Conservation (phyloP, 2,329 filamentous ascomycete species). For the Ceratocystis destructans region DNA sequence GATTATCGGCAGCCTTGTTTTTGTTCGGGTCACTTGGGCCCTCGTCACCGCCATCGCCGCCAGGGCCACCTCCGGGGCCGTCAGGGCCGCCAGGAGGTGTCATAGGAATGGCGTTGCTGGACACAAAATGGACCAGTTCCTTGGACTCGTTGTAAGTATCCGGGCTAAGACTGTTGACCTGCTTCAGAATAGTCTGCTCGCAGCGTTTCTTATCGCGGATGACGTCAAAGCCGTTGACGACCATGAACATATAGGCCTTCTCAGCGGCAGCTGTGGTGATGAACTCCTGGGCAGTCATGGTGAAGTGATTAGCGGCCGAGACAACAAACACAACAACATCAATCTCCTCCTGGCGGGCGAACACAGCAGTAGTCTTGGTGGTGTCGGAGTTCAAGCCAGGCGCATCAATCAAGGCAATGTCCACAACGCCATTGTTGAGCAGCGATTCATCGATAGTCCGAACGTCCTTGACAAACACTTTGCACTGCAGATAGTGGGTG, state of each 20-base stretch:
- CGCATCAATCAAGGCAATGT: slow-evolving; percentile 94
- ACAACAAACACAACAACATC: slow-evolving; percentile 98
- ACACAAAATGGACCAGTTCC: slow-evolving; percentile 94
- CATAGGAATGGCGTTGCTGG: slow-evolving; percentile 84
- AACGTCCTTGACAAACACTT: slow-evolving; percentile 87
- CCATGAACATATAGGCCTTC: slow-evolving; percentile 98
- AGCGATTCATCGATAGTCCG: slow-evolving; percentile 83
- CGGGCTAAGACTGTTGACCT: slow-evolving; percentile 76
- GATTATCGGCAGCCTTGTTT: slow-evolving; percentile 80
- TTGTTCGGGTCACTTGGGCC: slow-evolving; percentile 42
- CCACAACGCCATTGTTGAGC: slow-evolving; percentile 92
- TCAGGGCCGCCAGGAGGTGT: slow-evolving; percentile 39
- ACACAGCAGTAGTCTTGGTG: slow-evolving; percentile 91
- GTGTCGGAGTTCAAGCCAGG: slow-evolving; percentile 93
- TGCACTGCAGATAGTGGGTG: slow-evolving; percentile 81
- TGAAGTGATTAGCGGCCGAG: slow-evolving; percentile 95
- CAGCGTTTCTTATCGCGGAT: slow-evolving; percentile 86
- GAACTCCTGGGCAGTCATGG: slow-evolving; percentile 92
- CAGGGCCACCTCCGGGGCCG: slow-evolving; percentile 38
- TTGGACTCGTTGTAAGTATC: slow-evolving; percentile 82
- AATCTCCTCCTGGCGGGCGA: slow-evolving; percentile 94
- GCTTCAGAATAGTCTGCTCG: slow-evolving; percentile 83
- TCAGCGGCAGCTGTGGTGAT: slow-evolving; percentile 90
- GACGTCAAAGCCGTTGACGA: slow-evolving; percentile 92
- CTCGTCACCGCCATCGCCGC: slow-evolving; percentile 36